phyloP scores from a whole-genome alignment of 2,329 filamentous ascomycete genomes.

The Lasiodiplodia sp. region DNA sequence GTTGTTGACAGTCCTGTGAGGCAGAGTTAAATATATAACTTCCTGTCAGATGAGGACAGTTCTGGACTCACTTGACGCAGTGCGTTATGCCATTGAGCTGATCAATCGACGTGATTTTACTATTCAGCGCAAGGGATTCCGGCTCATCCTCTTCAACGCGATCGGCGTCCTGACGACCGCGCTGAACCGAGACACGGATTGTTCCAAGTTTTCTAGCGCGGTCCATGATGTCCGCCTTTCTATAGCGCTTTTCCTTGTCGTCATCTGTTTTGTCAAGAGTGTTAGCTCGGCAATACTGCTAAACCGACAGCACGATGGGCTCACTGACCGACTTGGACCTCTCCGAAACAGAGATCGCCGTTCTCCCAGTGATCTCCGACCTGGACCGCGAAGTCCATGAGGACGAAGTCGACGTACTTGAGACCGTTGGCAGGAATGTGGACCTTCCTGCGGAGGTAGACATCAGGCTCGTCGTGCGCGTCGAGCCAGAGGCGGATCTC shows the following conservation, averaged over 20 bases:
- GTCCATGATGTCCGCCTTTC: neutral
- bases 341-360: constrained; percentile 15
- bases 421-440: neutral
- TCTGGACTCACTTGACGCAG: constrained; percentile 5
- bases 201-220: constrained; percentile 1
- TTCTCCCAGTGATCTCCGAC: constrained; percentile 19
- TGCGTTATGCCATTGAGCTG: constrained; percentile 5
- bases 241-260: neutral
- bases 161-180: constrained; percentile 5
- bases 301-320: neutral
- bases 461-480: constrained; percentile 23
- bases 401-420: neutral
- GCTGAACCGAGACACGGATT: constrained; percentile 21
- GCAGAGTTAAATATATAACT: neutral
- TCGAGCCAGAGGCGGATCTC: constrained; percentile 26
- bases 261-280: neutral
- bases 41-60: neutral
- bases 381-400: constrained; percentile 19
- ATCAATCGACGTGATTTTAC: neutral
- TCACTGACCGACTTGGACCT: constrained; percentile 2
- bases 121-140: neutral
- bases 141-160: neutral
- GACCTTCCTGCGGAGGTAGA: constrained; percentile 8
- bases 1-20: neutral
- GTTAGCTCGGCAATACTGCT: neutral